Base-by-base conservation (phyloP, 192 early-diverging fungal genomes). In the Chytriomyces confervae region DNA sequence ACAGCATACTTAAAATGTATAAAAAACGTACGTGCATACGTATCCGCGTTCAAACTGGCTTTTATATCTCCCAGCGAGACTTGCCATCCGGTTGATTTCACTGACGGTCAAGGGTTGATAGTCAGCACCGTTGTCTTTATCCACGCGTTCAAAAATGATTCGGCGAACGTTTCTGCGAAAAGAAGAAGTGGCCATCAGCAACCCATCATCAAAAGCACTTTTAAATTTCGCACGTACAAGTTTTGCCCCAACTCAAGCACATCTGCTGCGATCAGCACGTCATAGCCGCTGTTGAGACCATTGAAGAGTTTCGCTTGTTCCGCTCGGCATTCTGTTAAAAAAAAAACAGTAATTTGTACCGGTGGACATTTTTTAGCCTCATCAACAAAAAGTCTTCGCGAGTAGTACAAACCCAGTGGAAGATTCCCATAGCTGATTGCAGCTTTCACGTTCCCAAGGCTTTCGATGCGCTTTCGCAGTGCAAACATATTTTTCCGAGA, bases 231-330 rank as follows among this genome's bases (percentile, higher is more conserved):
- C 62, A 77, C 86, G 72, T 81, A 93, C 91, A 99, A 75, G 80
- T 99, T 99, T 11, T 96, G 86, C 0, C 97, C 97, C 97, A 99
- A 97, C 43, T 96, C 97, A 62, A 99, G 89, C 2, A 96, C 97
- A 85, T 99, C 97, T 71, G 94, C 94, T 5, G 97, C 96, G 11
- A 99, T 93, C 20, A 99, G 82, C 5, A 97, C 92, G 69, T 95
- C 89, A 69, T 92, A 93, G 6, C 84, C 90, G 66, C 88, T 89
- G 16, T 86, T 69, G 1, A 91, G 93, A 68, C 95, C 93, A 80
- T 99, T 99, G 79, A 99, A 99, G 44, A 93, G 84, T 72, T 86
- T 86, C 9, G 97, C 96, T 86, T 99, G 97, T 67, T 91, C 82
- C 0, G 93, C 89, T 36, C 97, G 86, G 53, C 93, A 93, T 81